A percentile compares a stretch with the other conserved stretches of the same genome.
Evolutionary conservation across 139 green algal species (phyloP).

Genomic region (Chlorella vulgaris): DNA sequence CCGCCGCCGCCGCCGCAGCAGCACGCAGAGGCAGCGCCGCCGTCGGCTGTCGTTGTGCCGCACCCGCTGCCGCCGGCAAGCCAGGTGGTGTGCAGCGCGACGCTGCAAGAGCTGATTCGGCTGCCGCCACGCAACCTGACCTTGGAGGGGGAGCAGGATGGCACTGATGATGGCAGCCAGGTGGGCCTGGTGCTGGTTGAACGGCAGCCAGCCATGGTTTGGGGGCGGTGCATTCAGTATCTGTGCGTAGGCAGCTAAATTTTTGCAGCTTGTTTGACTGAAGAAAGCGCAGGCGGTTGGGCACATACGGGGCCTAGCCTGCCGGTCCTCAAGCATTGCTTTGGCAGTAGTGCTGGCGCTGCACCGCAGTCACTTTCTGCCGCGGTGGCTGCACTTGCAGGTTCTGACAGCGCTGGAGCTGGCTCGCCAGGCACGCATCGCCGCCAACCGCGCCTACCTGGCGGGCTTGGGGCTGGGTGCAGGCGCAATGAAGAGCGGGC

Average conservation of each 20-base stretch:
- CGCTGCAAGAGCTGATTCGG: slow-evolving; percentile 8
- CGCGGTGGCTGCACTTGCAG: neutral
- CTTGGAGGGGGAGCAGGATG: slow-evolving; percentile 13
- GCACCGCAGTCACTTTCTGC: neutral
- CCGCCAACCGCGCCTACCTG: slow-evolving; percentile 58
- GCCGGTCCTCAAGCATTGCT: too few relatives aligned
- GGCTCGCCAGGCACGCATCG: slow-evolving; percentile 49
- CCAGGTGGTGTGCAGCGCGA: slow-evolving; percentile 16
- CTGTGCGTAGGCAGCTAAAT: too few relatives aligned
- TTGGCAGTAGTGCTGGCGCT: too few relatives aligned
- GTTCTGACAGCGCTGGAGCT: slow-evolving; percentile 56
- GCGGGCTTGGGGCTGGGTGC: slow-evolving; percentile 35
- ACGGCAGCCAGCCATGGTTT: too few relatives aligned
- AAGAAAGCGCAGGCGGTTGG: too few relatives aligned
- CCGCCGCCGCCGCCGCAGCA: neutral
- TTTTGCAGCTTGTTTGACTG: too few relatives aligned
- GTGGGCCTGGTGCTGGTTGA: neutral
- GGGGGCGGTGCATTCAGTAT: neutral
- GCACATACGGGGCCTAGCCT: too few relatives aligned
- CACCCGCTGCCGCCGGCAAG: slow-evolving; percentile 19
- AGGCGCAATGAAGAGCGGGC: slow-evolving; percentile 25
- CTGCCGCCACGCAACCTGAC: slow-evolving; percentile 27
- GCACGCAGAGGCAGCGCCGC: neutral
- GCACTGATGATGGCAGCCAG: too few relatives aligned
- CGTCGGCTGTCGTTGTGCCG: neutral